A percentile compares a stretch with the other conserved stretches of the same genome.
Conservation (phyloP, 495 filamentous ascomycete species). For the Aspergillus homomorphus region DNA sequence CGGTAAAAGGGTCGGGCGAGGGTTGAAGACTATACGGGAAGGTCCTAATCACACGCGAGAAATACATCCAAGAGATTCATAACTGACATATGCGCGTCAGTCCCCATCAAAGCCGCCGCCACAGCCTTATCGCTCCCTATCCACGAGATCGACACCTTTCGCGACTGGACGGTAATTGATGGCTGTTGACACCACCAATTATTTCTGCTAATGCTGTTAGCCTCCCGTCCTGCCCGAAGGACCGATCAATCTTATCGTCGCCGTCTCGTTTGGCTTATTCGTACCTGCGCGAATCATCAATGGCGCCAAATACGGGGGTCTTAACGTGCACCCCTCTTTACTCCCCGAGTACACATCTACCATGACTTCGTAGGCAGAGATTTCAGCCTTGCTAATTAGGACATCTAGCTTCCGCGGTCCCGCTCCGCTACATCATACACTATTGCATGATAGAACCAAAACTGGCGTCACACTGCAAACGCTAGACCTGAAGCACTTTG, state of each 20-base stretch:
- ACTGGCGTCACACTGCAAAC: constrained; percentile 85
- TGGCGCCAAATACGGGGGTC: constrained; percentile 70
- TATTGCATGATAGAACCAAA: constrained; percentile 52
- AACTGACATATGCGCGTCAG: constrained; percentile 40
- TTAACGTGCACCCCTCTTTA: constrained; percentile 94
- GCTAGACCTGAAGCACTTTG: constrained; percentile 69
- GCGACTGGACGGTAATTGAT: constrained; percentile 65
- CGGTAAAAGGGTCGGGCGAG: constrained; percentile 70
- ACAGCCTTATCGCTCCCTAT: constrained; percentile 58
- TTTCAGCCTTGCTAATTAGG: constrained; percentile 6
- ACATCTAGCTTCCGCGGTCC: constrained; percentile 61
- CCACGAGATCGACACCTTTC: constrained; percentile 76
- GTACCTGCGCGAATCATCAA: constrained; percentile 74
- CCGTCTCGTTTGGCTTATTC: constrained; percentile 93
- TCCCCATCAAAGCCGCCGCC: constrained; percentile 70
- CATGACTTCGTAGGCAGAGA: neutral
- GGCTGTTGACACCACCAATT: neutral
- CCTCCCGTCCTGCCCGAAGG: constrained; percentile 51
- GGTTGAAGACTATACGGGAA: constrained; percentile 65
- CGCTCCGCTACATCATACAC: constrained; percentile 77
- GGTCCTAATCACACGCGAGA: constrained; percentile 40
- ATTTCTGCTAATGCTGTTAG: constrained; percentile 35
- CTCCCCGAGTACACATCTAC: constrained; percentile 66
- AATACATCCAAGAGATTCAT: constrained; percentile 8
- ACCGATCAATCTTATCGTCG: constrained; percentile 77